Base-by-base conservation (phyloP, 2,329 filamentous ascomycete species). In the Diplodia sapinea region DNA sequence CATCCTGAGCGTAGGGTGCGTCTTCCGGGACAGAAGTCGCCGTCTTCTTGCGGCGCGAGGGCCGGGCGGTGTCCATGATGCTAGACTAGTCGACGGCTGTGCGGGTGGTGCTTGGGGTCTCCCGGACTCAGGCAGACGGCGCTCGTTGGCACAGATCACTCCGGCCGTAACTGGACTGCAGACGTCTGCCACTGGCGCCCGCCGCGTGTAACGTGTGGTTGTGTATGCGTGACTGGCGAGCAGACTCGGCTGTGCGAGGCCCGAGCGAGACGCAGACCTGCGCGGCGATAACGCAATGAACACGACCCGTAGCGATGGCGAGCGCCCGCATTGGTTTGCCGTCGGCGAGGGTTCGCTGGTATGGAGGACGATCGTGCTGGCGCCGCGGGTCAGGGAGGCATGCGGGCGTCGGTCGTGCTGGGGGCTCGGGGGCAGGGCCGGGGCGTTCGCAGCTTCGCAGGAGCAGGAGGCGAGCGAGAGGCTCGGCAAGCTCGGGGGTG, bases 11-110 rank as follows among this genome's bases (percentile, higher is more conserved):
- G 57, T 63, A 56, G 50, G 57, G 66, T 51, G 51, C 40, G 49
- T 62, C 52, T 51, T 61, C 65, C 47, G 52, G 40, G 11, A 51
- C 64, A 50, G 52, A 43, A 50, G 43, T 66, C 52, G 64, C 49
- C 66, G 66, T 63, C 56, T 56, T 63, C 49, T 64, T 56, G 66
- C 50, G 57, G 56, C 57, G 66, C 66, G 56, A 57, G 56, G 66
- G 66, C 66, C 66, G 57, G 65, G 55, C 57, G 50, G 57, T 55
- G 57, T 68, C 66, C 66, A 68, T 68, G 66, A 51, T 67, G 65
- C 49, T 15, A 33, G 40, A 59, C 64, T 66, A 66, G 64, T 29
- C 54, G 26, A 31, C 40, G 64, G 47, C 52, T 40, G 64, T 66
- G 55, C 59, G 59, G 59, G 62, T 54, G 38, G 62, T 65, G 50